Evolutionary conservation across 495 filamentous ascomycete genomes (phyloP), one percentile per base, ranked within the genome.

Genomic region (Trichoderma asperelloides): DNA sequence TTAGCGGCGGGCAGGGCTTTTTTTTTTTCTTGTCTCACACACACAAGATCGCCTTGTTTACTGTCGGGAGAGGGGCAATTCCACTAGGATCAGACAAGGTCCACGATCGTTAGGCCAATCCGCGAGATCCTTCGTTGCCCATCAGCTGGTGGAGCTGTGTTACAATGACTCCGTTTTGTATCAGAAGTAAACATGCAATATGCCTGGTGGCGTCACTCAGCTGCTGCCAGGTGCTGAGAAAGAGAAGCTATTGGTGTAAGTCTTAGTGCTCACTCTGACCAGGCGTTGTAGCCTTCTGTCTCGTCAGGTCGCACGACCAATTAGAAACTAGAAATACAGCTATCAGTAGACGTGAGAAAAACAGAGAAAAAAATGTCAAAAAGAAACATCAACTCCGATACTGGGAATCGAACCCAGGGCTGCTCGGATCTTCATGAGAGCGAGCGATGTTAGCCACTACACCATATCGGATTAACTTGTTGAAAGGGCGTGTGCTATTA

Each of bases 331-430:
- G n/a, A 18, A 45, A 18, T 15, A 55, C 21, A 55, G 3, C 1
- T 11, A 21, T 25, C 16, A 55, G 7, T 55, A 55, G 18, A 55
- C 18, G 4, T 60, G 28, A 60, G 21, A 21, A 55, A 8, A 3
- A 60, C 16, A 30, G 30, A 16, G 25, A 28, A 60, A 60, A 30
- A 9, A 16, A 25, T 15, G 25, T 30, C 16, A 28, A 60, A 60
- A 60, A 60, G n/a, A 25, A 60, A 30, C 2, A 3, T 30, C 2
- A 3, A 30, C 55, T 60, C 55, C 55, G 55, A 60, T 60, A 60
- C 55, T 60, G 55, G 55, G 55, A 60, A 60, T 60, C 55, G 55
- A 60, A 60, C 55, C 55, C 55, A 60, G 55, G 55, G 55, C 55
- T 60, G 55, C 55, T 60, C 55, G 55, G 55, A 60, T 30, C 55